A percentile compares a stretch with the other conserved stretches of the same genome.
Conservation (phyloP, 2,329 filamentous ascomycete species). For the Trichoderma simmonsii region DNA sequence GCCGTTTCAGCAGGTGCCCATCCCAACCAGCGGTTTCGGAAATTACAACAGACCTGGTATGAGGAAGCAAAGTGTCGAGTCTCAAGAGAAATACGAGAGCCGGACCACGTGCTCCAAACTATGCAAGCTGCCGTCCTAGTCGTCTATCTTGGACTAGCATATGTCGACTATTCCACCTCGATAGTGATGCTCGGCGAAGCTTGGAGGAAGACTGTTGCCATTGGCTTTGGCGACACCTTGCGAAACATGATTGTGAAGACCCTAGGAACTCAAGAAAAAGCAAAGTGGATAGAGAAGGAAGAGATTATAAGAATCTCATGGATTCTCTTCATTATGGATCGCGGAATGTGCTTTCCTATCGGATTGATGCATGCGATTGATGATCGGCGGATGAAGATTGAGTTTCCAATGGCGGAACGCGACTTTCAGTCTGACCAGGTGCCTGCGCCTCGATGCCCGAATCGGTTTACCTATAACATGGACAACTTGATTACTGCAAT, state of each 20-base stretch:
- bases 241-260: constrained; percentile 10
- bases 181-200: constrained; percentile 26
- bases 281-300: constrained; percentile 23
- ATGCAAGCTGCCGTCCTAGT: constrained; percentile 25
- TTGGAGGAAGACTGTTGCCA: constrained; percentile 26
- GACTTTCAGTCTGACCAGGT: constrained; percentile 16
- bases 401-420: constrained; percentile 26
- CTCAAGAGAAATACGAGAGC: constrained; percentile 19
- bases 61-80: constrained; percentile 22
- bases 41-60: constrained; percentile 24
- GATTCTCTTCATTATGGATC: constrained; percentile 27
- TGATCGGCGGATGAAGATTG: constrained; percentile 24
- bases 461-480: constrained; percentile 19
- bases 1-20: constrained; percentile 24
- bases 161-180: constrained; percentile 22
- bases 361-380: constrained; percentile 27
- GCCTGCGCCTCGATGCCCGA: not conserved
- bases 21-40: constrained; percentile 21
- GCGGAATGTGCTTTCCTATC: constrained; percentile 27
- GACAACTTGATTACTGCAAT: constrained; percentile 22
- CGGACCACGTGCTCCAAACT: constrained; percentile 21
- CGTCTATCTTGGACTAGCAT: constrained; percentile 23
- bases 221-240: constrained; percentile 20
- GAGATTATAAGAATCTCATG: constrained; percentile 25
- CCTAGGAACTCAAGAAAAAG: constrained; percentile 10